Percentiles rank a stretch among this genome's conserved stretches.
These are phyloP conservation scores for Auricularia sp. DNA, from an alignment of 768 basidiomycete genomes.

Conservation along the genomic window DNA sequence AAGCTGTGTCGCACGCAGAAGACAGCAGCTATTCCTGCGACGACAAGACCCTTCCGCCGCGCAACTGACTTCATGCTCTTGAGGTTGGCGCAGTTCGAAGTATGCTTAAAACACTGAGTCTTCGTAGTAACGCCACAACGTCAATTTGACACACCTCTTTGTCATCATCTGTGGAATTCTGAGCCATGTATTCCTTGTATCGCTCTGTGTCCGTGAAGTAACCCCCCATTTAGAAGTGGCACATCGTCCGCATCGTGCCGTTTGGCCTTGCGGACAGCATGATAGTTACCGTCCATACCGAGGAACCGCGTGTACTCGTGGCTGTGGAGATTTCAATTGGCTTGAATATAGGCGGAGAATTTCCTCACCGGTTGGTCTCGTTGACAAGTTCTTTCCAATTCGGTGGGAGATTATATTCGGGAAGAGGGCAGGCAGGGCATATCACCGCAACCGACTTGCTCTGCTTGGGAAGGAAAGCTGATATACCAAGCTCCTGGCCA, in stretches of 20 bases:
- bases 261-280: neutral
- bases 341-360: too few relatives aligned
- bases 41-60: slow-evolving; percentile 15
- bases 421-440: neutral
- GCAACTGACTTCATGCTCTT: slow-evolving; percentile 16
- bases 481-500: neutral
- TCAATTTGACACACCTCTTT: neutral
- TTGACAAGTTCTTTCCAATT: neutral
- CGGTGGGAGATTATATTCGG: neutral
- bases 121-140: neutral
- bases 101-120: neutral
- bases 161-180: neutral
- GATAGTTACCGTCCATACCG: neutral
- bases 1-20: slow-evolving; percentile 10
- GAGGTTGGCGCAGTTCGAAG: slow-evolving; percentile 15
- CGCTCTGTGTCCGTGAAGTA: neutral
- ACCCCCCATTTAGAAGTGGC: neutral
- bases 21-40: slow-evolving; percentile 14
- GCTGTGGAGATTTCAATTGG: neutral
- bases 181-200: neutral
- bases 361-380: neutral
- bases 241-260: neutral
- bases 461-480: neutral
- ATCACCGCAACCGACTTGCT: neutral
- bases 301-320: neutral